Evolutionary conservation across 768 basidiomycete species (phyloP).

Genomic region (Ramaria sp.): DNA sequence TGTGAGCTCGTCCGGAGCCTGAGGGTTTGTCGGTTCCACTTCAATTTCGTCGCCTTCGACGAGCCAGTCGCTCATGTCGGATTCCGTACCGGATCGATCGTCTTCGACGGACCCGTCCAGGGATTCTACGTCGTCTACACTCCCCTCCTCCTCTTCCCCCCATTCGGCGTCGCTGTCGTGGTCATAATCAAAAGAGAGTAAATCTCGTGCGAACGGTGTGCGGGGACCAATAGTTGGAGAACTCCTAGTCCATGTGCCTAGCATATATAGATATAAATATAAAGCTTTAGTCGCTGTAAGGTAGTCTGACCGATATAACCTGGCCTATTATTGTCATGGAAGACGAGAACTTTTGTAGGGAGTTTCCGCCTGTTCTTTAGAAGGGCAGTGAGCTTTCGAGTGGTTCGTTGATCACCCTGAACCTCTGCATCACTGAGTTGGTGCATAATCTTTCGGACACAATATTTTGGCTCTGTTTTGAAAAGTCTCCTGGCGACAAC

Average conservation of each 20-base stretch:
- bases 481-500: constrained; percentile 9
- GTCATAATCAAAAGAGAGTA: constrained; percentile 70
- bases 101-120: constrained; percentile 44
- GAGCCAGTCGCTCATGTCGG: constrained; percentile 71
- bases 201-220: constrained; percentile 72
- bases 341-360: constrained; percentile 76
- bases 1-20: constrained; percentile 13
- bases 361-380: constrained; percentile 52
- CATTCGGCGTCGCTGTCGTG: constrained; percentile 96
- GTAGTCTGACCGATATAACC: constrained; percentile 65
- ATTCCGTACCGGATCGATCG: constrained; percentile 57
- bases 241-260: constrained; percentile 76
- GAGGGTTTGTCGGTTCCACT: constrained; percentile 19
- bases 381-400: constrained; percentile 50
- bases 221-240: constrained; percentile 75
- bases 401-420: constrained; percentile 55
- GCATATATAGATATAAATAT: background rate
- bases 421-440: constrained; percentile 72
- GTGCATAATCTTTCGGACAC: constrained; percentile 41
- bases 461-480: constrained; percentile 22
- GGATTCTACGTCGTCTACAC: constrained; percentile 62
- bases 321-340: constrained; percentile 75
- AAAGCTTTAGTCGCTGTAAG: background rate
- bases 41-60: constrained; percentile 55
- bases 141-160: constrained; percentile 79